A percentile compares a stretch with the other conserved stretches of the same genome.
These are phyloP conservation scores for Aphanomyces stellatus DNA, from an alignment of 352 stramenopile species.

Conservation along the genomic window DNA sequence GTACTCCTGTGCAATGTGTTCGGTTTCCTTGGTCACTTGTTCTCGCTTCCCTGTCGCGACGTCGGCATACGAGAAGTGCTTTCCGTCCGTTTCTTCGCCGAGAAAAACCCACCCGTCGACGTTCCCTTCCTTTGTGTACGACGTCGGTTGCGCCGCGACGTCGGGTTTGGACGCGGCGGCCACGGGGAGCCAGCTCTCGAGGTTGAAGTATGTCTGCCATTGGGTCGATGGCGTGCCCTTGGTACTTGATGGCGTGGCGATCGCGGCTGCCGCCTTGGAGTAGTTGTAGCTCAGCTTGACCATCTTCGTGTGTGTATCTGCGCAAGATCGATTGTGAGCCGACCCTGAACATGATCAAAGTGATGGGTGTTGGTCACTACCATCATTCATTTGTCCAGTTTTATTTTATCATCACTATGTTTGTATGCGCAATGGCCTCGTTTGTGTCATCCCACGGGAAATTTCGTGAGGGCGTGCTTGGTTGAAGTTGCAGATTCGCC, in stretches of 20 bases:
- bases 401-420: background rate
- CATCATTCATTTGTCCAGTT: background rate
- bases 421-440: too few relatives aligned
- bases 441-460: too few relatives aligned
- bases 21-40: background rate
- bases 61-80: constrained; percentile 35
- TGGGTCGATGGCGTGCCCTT: background rate
- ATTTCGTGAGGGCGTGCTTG: background rate
- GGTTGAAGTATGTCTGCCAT: background rate
- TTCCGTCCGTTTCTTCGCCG: constrained; percentile 26
- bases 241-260: background rate
- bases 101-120: constrained; percentile 45
- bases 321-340: background rate
- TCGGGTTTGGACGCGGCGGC: background rate
- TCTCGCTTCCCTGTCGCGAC: constrained; percentile 28
- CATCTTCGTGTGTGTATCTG: background rate
- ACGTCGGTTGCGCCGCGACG: constrained; percentile 4
- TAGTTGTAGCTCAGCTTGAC: background rate
- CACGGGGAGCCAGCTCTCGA: background rate
- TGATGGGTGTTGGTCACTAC: background rate
- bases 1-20: constrained; percentile 3
- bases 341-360: background rate
- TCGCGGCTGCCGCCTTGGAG: background rate
- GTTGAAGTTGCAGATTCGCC: background rate
- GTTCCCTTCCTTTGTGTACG: constrained; percentile 30